These are phyloP conservation scores for Tilletia indica DNA, from an alignment of 1,284 basidiomycete species.

Conservation along the genomic window DNA sequence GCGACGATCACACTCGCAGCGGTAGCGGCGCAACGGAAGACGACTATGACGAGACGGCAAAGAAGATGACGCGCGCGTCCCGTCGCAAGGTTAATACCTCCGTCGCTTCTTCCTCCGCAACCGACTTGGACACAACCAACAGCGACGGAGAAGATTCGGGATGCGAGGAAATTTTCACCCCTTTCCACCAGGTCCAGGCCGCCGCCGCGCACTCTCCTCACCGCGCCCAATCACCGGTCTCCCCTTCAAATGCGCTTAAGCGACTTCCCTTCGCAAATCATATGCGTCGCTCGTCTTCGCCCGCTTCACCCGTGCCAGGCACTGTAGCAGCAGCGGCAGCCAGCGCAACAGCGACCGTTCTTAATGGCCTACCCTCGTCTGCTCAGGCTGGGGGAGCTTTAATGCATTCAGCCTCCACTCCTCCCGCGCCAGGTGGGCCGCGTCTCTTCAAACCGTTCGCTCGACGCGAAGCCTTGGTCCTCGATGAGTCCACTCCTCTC, in stretches of 20 bases:
- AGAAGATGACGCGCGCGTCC: not conserved
- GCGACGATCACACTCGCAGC: not conserved
- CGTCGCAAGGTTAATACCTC: not conserved
- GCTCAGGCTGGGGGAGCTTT: not conserved
- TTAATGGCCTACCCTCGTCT: not conserved
- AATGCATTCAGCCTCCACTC: not conserved
- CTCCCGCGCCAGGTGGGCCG: not conserved
- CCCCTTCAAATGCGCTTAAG: slow-evolving; percentile 2
- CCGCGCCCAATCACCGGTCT: slow-evolving; percentile 10
- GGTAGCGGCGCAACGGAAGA: too few species aligned
- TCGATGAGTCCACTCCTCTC: slow-evolving; percentile 9
- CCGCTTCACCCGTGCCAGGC: not conserved
- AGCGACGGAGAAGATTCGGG: slow-evolving; percentile 12
- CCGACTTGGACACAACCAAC: too few species aligned
- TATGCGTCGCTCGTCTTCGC: slow-evolving; percentile 6
- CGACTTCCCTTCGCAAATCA: slow-evolving; percentile 11
- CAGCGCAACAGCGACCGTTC: not conserved
- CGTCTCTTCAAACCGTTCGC: slow-evolving; percentile 11
- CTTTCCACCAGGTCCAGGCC: slow-evolving; percentile 4
- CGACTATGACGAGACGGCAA: not conserved
- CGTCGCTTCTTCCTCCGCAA: too few species aligned
- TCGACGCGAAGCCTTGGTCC: slow-evolving; percentile 11
- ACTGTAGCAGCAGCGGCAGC: not conserved
- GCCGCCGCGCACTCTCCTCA: not conserved
- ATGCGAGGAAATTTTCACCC: slow-evolving; percentile 1